These are phyloP conservation scores for Phaseolus lunatus DNA, from an alignment of 306 rosid species.

Conservation along the genomic window DNA sequence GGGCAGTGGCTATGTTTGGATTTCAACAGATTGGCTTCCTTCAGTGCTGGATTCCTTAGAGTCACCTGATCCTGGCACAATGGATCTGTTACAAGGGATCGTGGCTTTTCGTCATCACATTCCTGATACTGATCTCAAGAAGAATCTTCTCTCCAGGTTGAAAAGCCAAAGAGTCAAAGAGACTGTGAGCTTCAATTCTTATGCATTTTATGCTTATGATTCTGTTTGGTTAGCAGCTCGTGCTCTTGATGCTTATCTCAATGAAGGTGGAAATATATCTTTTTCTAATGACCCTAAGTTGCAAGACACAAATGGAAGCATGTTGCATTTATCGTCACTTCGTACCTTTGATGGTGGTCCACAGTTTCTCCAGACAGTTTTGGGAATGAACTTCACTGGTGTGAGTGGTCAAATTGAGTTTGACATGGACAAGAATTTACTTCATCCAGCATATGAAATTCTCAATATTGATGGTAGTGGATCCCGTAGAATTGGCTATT, in stretches of 20 bases:
- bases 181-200: constrained; percentile 67
- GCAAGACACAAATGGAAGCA: constrained; percentile 60
- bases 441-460: constrained; percentile 76
- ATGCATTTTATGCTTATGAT: constrained; percentile 87
- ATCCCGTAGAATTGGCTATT: constrained; percentile 66
- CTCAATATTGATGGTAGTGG: constrained; percentile 75
- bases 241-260: constrained; percentile 69
- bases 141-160: constrained; percentile 55
- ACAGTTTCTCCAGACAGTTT: constrained; percentile 62
- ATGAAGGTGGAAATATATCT: constrained; percentile 73
- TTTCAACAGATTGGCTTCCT: constrained; percentile 95
- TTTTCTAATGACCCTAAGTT: constrained; percentile 78
- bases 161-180: constrained; percentile 51
- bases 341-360: constrained; percentile 70
- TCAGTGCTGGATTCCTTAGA: constrained; percentile 66
- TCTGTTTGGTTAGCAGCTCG: constrained; percentile 85
- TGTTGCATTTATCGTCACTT: constrained; percentile 58
- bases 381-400: constrained; percentile 70
- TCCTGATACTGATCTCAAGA: constrained; percentile 65
- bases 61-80: constrained; percentile 46
- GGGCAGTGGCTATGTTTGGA: constrained; percentile 77
- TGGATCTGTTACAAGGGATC: constrained; percentile 76
- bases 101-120: constrained; percentile 83
- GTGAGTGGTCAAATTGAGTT: constrained; percentile 74
- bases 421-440: constrained; percentile 62